Evolutionary conservation across 768 basidiomycete species (phyloP), one percentile per base, ranked within the genome.

Genomic region (Pleurotus platypus): DNA sequence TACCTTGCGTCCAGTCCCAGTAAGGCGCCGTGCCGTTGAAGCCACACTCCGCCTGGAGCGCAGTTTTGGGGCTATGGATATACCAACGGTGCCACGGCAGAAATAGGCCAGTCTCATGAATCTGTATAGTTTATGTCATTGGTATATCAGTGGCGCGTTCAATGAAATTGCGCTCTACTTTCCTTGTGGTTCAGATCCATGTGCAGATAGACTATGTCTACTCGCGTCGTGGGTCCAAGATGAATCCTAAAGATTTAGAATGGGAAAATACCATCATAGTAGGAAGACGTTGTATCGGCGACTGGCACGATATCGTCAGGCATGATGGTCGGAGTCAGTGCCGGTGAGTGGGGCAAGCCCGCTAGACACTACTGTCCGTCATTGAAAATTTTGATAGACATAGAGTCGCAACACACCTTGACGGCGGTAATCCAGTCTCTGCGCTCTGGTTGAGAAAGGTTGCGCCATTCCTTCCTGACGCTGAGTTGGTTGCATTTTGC

Each of bases 81-180:
- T 60, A 60, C 60, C 58, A 63, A 22, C 66, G 64, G 51, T 67
- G 66, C 60, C 65, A 67, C 8, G 65, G 65, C 37, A 66, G 48
- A 38, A 66, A 66, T 1, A 64, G 38, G 13, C 64, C 66, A 8
- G 62, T 66, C 6, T 48, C 59, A 45, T 65, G 62, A 11, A 66
- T 62, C 62, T 63, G 35, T 38, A 26, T 16, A 2, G 54, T 22
- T 26, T 42, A 24, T 49, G 24, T 39, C 42, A 26, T 30, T 35
- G 22, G 45, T n/a, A 39, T 24, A 22, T 20, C 20, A 20, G 20
- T 20, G 20, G 20, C 20, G 20, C 20, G 20, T 20, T 20, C 20
- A 20, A 2, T 20, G 20, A 20, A 20, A 20, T 20, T 20, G 20
- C 20, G 49, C 37, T n/a, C 45, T 24, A 35, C 45, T 12, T 16